These are phyloP conservation scores for Phlebopus sp. DNA, from an alignment of 1,284 basidiomycete species.

Conservation along the genomic window DNA sequence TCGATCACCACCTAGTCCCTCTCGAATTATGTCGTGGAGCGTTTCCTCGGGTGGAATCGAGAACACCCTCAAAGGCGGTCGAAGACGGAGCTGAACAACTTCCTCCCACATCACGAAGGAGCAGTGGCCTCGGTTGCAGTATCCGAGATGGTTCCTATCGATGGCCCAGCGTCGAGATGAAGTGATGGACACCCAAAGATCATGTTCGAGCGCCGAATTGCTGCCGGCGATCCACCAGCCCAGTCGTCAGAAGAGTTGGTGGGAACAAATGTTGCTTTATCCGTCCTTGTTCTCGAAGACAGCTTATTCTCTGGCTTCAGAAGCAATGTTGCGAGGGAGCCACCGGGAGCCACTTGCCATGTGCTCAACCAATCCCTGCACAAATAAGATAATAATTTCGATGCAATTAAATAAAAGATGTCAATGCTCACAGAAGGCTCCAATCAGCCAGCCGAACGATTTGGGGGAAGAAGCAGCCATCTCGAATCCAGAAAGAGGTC, in stretches of 20 bases:
- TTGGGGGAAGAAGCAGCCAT: too few species aligned
- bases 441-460: too few species aligned
- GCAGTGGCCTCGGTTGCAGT: slow-evolving; percentile 15
- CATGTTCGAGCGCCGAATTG: slow-evolving; percentile 1
- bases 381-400: slow-evolving; percentile 6
- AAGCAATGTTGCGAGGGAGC: slow-evolving; percentile 1
- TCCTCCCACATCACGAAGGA: background rate
- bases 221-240: slow-evolving; percentile 7
- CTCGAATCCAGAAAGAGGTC: background rate
- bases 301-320: slow-evolving; percentile 10
- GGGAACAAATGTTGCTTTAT: slow-evolving; percentile 8
- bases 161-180: slow-evolving; percentile 13
- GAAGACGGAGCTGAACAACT: background rate
- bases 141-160: slow-evolving; percentile 22
- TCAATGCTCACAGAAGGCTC: too few species aligned
- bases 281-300: slow-evolving; percentile 7
- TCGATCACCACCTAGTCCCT: slow-evolving; percentile 3
- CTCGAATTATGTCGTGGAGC: background rate
- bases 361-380: slow-evolving; percentile 2
- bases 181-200: slow-evolving; percentile 7
- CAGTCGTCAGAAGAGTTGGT: slow-evolving; percentile 1
- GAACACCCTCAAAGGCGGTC: background rate
- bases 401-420: background rate
- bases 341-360: slow-evolving; percentile 4
- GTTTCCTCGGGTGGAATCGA: background rate